Evolutionary conservation across 2,329 filamentous ascomycete genomes (phyloP).

Genomic region (Aspergillus fumigatiaffinis): DNA sequence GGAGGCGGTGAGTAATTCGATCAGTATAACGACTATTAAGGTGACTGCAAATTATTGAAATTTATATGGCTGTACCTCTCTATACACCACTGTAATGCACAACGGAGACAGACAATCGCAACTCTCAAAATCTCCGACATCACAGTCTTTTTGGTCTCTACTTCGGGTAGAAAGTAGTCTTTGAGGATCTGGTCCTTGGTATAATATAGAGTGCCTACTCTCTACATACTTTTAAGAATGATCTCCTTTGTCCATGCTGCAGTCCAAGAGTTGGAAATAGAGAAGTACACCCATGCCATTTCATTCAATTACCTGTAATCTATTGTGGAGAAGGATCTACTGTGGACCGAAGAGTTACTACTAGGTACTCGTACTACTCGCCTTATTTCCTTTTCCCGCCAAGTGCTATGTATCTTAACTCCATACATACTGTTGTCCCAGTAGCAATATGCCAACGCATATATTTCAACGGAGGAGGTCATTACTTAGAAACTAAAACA

Average conservation of each 20-base stretch:
- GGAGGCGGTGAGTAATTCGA: constrained; percentile 13
- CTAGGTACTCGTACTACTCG: background rate
- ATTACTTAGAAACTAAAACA: background rate
- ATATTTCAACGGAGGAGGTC: background rate
- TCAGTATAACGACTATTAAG: background rate
- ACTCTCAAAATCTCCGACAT: background rate
- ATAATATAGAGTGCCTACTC: background rate
- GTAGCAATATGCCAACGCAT: background rate
- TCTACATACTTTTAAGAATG: background rate
- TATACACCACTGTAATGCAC: background rate
- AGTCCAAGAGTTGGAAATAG: background rate
- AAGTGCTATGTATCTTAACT: background rate
- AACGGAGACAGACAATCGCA: background rate
- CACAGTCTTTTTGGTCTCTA: background rate
- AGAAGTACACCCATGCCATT: background rate
- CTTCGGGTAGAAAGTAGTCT: background rate
- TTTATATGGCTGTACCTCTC: background rate
- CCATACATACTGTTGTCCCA: background rate
- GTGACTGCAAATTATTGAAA: background rate
- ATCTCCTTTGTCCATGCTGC: background rate
- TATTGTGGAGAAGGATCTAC: background rate
- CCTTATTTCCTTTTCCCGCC: background rate
- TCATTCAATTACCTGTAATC: background rate
- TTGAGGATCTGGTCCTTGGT: background rate
- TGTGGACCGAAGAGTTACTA: background rate